phyloP scores from a whole-genome alignment of 352 stramenopile species.

The Phytopythium cucurbitacearum region DNA sequence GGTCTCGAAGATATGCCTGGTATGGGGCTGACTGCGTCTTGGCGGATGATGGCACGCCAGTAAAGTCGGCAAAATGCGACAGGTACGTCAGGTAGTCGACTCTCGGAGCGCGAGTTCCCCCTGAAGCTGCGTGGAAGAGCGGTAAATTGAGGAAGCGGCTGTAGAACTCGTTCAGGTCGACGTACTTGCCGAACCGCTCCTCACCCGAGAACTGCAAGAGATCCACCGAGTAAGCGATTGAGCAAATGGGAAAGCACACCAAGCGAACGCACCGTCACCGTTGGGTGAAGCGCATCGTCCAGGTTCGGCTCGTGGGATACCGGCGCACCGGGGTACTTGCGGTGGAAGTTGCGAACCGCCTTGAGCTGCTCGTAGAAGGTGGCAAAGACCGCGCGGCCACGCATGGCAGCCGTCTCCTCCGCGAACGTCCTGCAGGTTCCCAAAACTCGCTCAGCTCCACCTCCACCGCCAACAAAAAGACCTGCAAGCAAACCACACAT shows the following conservation, averaged over 20 bases:
- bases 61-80: conserved; percentile 61
- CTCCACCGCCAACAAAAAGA: background rate
- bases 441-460: background rate
- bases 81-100: conserved; percentile 80
- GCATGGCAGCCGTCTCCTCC: conserved; percentile 77
- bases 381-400: conserved; percentile 72
- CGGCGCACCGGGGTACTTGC: conserved; percentile 73
- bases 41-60: conserved; percentile 44
- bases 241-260: too few species aligned
- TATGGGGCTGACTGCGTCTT: conserved; percentile 56
- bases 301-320: conserved; percentile 66
- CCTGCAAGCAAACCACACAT: conserved; percentile 8
- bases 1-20: conserved; percentile 63
- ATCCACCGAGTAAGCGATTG: background rate
- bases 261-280: conserved; percentile 36
- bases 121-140: conserved; percentile 39
- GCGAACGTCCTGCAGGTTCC: conserved; percentile 48
- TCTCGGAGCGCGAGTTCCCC: background rate
- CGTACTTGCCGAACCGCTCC: conserved; percentile 87
- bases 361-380: conserved; percentile 90
- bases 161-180: conserved; percentile 88
- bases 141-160: conserved; percentile 71
- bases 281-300: conserved; percentile 54
- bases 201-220: conserved; percentile 74
- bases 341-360: conserved; percentile 77